A percentile compares a stretch with the other conserved stretches of the same genome.
Evolutionary conservation across 257 asterid species (phyloP).

Genomic region (Penstemon newberryi): DNA sequence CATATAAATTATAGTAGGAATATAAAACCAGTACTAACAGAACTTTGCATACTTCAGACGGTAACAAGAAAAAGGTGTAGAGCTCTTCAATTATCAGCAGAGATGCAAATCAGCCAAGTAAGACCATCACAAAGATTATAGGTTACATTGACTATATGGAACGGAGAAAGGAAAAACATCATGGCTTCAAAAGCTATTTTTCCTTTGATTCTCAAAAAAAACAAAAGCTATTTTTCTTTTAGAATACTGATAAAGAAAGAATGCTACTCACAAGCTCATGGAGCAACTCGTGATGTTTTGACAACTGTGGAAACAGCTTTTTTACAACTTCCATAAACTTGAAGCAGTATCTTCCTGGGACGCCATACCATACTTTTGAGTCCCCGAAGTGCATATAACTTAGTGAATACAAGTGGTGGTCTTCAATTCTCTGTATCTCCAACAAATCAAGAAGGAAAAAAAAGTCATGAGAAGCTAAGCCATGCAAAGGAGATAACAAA

Average conservation of each 20-base stretch:
- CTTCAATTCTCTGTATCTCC: constrained; percentile 63
- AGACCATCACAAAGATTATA: not conserved
- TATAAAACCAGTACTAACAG: constrained; percentile 6
- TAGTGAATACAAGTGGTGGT: constrained; percentile 77
- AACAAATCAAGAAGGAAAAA: constrained; percentile 36
- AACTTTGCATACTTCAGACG: constrained; percentile 17
- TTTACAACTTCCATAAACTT: constrained; percentile 59
- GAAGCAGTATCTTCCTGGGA: constrained; percentile 67
- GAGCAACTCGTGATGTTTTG: constrained; percentile 56
- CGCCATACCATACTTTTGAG: constrained; percentile 66
- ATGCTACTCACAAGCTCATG: constrained; percentile 59
- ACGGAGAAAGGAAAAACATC: not conserved
- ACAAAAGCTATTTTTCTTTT: not conserved
- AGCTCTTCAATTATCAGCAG: not conserved
- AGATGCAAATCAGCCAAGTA: not conserved
- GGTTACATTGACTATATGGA: constrained; percentile 1
- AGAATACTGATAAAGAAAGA: constrained; percentile 12
- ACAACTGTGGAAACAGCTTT: constrained; percentile 51
- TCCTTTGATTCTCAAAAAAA: too few species aligned
- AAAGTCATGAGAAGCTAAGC: constrained; percentile 28
- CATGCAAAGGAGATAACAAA: constrained; percentile 18
- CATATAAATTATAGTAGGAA: too few species aligned
- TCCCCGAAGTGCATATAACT: constrained; percentile 72
- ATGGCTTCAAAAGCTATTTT: constrained; percentile 2
- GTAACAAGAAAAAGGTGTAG: not conserved